Evolutionary conservation across 768 basidiomycete species (phyloP).

Genomic region (Boletus vinaceobasis): DNA sequence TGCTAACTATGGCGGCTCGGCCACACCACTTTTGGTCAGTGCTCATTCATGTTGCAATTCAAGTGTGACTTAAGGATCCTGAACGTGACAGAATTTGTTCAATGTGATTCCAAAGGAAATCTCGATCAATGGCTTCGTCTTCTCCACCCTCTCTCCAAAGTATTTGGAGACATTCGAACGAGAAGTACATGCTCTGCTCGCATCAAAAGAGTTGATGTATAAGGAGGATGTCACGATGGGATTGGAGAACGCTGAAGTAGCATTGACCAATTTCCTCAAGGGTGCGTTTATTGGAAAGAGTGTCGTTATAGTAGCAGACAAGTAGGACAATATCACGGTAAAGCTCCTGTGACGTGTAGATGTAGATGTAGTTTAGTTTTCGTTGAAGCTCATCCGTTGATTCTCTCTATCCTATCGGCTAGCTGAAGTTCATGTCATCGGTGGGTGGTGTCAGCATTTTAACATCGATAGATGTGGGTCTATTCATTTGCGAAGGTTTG

Average conservation of each 20-base stretch:
- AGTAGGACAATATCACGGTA: neutral
- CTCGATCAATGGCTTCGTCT: conserved; percentile 45
- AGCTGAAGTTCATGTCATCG: neutral
- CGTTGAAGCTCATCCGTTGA: neutral
- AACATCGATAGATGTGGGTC: neutral
- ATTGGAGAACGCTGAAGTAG: too few relatives aligned
- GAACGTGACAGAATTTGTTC: conserved; percentile 32
- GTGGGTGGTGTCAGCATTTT: too few relatives aligned
- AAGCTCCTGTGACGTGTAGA: neutral
- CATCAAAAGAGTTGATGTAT: conserved; percentile 43
- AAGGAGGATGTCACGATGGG: conserved; percentile 45
- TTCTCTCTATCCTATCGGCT: too few relatives aligned
- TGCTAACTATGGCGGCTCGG: neutral
- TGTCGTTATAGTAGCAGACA: conserved; percentile 2
- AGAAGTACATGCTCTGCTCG: conserved; percentile 38
- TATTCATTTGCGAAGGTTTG: neutral
- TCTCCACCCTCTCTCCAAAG: conserved; percentile 24
- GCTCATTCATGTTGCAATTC: neutral
- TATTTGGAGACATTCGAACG: conserved; percentile 42
- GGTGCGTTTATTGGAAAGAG: conserved; percentile 10
- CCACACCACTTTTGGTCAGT: conserved; percentile 1
- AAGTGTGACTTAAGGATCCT: neutral
- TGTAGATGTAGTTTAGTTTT: neutral
- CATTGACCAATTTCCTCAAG: conserved; percentile 6
- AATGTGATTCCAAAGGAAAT: conserved; percentile 40